phyloP scores from a whole-genome alignment of 257 asterid genomes.

The Handroanthus guayacan region DNA sequence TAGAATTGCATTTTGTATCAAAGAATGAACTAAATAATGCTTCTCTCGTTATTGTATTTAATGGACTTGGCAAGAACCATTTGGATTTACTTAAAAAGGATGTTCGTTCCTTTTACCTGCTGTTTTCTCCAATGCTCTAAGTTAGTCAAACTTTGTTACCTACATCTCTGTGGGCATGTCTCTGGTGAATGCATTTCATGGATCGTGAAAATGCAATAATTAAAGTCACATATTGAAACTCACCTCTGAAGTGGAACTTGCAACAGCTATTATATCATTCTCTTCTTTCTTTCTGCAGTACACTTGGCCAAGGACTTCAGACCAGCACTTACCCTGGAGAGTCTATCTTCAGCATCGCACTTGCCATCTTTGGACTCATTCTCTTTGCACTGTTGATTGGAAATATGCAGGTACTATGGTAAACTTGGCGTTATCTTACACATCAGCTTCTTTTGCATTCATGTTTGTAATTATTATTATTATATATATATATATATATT shows the following conservation, averaged over 20 bases:
- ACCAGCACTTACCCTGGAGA: constrained; percentile 98
- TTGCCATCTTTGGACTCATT: constrained; percentile 92
- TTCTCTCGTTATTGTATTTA: background rate
- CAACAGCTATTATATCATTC: constrained; percentile 9
- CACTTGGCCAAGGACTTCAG: constrained; percentile 98
- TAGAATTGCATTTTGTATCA: background rate
- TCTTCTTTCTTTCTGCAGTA: constrained; percentile 57
- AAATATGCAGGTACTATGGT: constrained; percentile 88
- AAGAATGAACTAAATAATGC: background rate
- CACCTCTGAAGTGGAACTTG: background rate
- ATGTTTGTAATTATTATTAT: background rate
- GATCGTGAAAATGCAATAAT: background rate
- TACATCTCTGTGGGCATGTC: too few species aligned
- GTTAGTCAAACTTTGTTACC: constrained; percentile 13
- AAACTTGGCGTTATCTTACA: constrained; percentile 1
- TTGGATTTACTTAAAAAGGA: background rate
- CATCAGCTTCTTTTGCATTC: constrained; percentile 8
- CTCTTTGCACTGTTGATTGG: constrained; percentile 97
- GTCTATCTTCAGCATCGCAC: constrained; percentile 92
- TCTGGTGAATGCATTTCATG: background rate
- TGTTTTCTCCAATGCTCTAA: constrained; percentile 10
- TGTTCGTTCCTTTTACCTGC: constrained; percentile 4
- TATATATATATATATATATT: background rate
- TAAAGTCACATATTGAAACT: constrained; percentile 17
- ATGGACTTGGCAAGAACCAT: background rate